Conservation (phyloP, 2,329 filamentous ascomycete genomes). For the Epichloe sylvatica region DNA sequence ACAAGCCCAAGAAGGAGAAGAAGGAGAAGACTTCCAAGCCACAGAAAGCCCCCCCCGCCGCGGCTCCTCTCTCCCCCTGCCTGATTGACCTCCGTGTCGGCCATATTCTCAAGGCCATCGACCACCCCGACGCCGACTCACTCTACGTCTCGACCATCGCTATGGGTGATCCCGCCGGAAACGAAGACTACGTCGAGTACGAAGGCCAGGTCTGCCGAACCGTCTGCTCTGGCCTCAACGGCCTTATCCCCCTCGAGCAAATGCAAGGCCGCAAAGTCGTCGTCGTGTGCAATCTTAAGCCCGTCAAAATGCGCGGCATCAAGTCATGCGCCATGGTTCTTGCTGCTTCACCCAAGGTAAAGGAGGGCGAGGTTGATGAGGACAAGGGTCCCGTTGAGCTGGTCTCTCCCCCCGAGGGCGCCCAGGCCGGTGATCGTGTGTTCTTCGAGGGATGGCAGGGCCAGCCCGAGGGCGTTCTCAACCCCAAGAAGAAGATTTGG, state of each 20-base stretch:
- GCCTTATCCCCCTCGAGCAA: conserved; percentile 78
- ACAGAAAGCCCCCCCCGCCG: conserved; percentile 45
- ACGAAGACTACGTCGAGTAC: conserved; percentile 72
- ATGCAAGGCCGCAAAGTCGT: conserved; percentile 96
- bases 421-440: conserved; percentile 73
- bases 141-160: conserved; percentile 92
- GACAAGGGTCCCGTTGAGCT: conserved; percentile 88
- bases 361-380: conserved; percentile 70
- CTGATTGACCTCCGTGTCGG: conserved; percentile 93
- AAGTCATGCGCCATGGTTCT: conserved; percentile 78
- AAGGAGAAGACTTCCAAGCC: conserved; percentile 76
- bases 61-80: conserved; percentile 71
- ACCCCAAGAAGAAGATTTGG: conserved; percentile 99
- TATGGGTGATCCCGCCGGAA: conserved; percentile 75
- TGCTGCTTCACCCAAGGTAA: conserved; percentile 72
- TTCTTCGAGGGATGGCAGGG: conserved; percentile 92
- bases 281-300: conserved; percentile 94
- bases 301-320: conserved; percentile 93
- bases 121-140: conserved; percentile 93
- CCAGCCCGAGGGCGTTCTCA: conserved; percentile 82
- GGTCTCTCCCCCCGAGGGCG: conserved; percentile 64
- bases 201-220: conserved; percentile 87
- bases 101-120: conserved; percentile 89
- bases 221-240: conserved; percentile 93
- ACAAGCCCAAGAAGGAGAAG: conserved; percentile 66